These are phyloP conservation scores for Pelargonium cotyledonis DNA, from an alignment of 441 rosid species.

Conservation along the genomic window DNA sequence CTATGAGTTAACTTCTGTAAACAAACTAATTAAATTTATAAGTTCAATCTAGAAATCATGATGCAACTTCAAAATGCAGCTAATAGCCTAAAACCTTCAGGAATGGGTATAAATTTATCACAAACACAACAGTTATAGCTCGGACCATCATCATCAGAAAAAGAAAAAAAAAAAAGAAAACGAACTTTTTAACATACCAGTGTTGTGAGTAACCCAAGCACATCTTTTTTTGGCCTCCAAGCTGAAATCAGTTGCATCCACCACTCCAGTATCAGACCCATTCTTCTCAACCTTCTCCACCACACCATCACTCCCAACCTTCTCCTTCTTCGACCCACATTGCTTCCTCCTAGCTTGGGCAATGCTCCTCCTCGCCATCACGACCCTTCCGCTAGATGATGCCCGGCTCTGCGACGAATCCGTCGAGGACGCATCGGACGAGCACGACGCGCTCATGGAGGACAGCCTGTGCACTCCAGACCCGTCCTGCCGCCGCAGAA, in stretches of 20 bases:
- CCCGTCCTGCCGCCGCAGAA: constrained; percentile 35
- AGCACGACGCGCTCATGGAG: constrained; percentile 37
- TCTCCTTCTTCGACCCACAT: constrained; percentile 27
- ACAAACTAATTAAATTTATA: background rate
- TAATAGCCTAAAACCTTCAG: background rate
- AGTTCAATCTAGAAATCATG: too few species aligned
- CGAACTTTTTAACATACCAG: constrained; percentile 30
- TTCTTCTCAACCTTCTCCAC: constrained; percentile 2
- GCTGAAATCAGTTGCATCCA: constrained; percentile 26
- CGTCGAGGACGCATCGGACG: constrained; percentile 50
- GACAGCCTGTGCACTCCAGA: constrained; percentile 22
- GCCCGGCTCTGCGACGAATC: constrained; percentile 41
- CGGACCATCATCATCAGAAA: constrained; percentile 7
- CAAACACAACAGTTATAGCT: constrained; percentile 9
- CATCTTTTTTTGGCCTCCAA: constrained; percentile 42
- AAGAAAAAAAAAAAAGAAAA: background rate
- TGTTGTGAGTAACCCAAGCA: constrained; percentile 48
- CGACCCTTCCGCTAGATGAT: constrained; percentile 33
- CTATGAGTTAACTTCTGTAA: too few species aligned
- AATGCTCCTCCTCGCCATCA: constrained; percentile 20
- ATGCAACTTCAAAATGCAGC: constrained; percentile 4
- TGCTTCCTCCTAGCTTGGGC: constrained; percentile 29
- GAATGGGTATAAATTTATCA: constrained; percentile 17
- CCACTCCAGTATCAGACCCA: constrained; percentile 8
- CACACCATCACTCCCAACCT: constrained; percentile 12